A percentile compares a stretch with the other conserved stretches of the same genome.
Conservation (phyloP, 108 stramenopile species). For the Nitzschia sp. region DNA sequence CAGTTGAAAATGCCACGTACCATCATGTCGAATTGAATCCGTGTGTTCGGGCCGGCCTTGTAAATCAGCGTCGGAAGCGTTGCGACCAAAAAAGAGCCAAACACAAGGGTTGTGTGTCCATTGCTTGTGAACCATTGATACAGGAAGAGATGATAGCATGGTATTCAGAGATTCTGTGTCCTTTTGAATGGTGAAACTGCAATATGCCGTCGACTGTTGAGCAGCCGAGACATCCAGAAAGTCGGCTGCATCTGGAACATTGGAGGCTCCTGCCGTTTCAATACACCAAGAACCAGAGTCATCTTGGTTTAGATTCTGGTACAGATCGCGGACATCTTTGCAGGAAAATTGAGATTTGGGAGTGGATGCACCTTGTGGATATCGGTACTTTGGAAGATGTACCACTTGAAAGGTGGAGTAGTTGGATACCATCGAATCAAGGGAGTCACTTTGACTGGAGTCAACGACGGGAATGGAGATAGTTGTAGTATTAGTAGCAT, state of each 20-base stretch:
- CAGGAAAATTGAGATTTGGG: not conserved
- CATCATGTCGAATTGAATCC: constrained; percentile 83
- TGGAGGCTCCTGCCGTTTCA: constrained; percentile 39
- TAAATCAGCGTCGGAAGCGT: constrained; percentile 23
- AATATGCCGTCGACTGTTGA: constrained; percentile 37
- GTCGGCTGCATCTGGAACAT: constrained; percentile 14
- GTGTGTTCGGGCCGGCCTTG: constrained; percentile 85
- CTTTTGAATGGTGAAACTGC: constrained; percentile 81
- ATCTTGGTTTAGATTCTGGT: constrained; percentile 37
- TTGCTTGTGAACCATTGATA: constrained; percentile 40
- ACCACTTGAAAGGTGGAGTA: not conserved
- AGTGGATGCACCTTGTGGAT: not conserved
- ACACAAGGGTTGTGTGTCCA: constrained; percentile 49
- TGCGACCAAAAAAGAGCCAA: constrained; percentile 68
- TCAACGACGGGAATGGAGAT: too few species aligned
- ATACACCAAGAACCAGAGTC: constrained; percentile 75
- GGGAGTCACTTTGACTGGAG: too few species aligned
- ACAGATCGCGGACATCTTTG: constrained; percentile 35
- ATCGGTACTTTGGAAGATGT: not conserved
- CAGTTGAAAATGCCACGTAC: constrained; percentile 88
- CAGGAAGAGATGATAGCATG: constrained; percentile 46
- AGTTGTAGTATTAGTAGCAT: too few species aligned
- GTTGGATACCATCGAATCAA: too few species aligned
- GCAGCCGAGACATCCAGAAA: constrained; percentile 25
- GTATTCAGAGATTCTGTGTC: constrained; percentile 35